Evolutionary conservation across 768 basidiomycete genomes (phyloP).

Genomic region (Leccinum fibrillosum): DNA sequence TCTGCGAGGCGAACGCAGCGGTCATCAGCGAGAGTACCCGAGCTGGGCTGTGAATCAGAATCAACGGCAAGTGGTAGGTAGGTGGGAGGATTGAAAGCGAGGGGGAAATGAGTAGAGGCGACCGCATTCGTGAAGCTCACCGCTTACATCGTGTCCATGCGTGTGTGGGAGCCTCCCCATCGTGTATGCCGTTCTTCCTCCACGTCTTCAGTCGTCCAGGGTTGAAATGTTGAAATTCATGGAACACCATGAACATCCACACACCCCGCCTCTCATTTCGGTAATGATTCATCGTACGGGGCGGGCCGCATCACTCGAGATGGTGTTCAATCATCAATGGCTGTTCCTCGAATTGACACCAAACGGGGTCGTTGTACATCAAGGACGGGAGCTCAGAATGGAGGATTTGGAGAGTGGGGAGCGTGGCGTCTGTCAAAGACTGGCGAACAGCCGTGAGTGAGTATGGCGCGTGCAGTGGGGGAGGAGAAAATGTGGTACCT

Average conservation of each 20-base stretch:
- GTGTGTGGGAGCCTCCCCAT: conserved; percentile 11
- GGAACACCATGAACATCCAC: conserved; percentile 68
- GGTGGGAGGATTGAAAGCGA: background rate
- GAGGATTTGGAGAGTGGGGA: conserved; percentile 63
- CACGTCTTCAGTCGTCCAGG: conserved; percentile 28
- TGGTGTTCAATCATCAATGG: conserved; percentile 29
- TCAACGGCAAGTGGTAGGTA: background rate
- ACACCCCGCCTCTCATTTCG: conserved; percentile 63
- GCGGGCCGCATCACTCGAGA: conserved; percentile 49
- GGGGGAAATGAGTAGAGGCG: background rate
- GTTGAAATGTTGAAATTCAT: conserved; percentile 39
- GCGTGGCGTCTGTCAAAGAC: conserved; percentile 60
- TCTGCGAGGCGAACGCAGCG: conserved; percentile 18
- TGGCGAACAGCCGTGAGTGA: conserved; percentile 48
- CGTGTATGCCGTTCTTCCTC: conserved; percentile 13
- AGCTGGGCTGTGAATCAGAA: conserved; percentile 2
- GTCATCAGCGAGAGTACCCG: background rate
- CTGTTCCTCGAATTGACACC: conserved; percentile 55
- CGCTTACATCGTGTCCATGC: conserved; percentile 1
- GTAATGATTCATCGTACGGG: conserved; percentile 54
- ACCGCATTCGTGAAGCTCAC: conserved; percentile 8
- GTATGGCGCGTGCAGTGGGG: conserved; percentile 15
- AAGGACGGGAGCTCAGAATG: conserved; percentile 72
- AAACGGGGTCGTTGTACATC: conserved; percentile 66
- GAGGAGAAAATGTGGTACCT: background rate